These are phyloP conservation scores for Seminavis robusta DNA, from an alignment of 108 stramenopile species.

Conservation along the genomic window DNA sequence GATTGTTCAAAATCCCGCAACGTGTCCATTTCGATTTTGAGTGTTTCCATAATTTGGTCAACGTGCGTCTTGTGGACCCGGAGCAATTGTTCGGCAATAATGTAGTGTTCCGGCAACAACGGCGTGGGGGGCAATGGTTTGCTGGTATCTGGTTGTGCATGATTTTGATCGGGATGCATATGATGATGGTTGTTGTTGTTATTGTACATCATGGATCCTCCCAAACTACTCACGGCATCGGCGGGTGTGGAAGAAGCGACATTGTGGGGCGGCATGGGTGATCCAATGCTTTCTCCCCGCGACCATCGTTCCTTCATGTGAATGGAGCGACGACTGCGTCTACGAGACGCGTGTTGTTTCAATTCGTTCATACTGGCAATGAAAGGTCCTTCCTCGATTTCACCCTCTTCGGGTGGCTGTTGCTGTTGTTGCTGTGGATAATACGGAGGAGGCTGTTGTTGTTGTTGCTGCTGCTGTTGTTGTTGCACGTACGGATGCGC, in stretches of 20 bases:
- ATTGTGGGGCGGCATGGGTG: too few relatives aligned
- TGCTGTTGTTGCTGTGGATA: background rate
- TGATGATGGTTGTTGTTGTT: too few relatives aligned
- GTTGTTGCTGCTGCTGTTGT: background rate
- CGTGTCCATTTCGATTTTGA: constrained; percentile 76
- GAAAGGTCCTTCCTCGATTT: constrained; percentile 5
- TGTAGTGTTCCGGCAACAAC: constrained; percentile 37
- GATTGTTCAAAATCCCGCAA: constrained; percentile 62
- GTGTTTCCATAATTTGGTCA: constrained; percentile 62
- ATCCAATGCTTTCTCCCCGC: too few relatives aligned
- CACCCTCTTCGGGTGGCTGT: background rate
- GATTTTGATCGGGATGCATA: too few relatives aligned
- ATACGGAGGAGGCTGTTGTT: too few relatives aligned
- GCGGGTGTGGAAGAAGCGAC: too few relatives aligned
- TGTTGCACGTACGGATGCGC: too few relatives aligned
- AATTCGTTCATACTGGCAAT: constrained; percentile 37
- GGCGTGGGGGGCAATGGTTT: too few relatives aligned
- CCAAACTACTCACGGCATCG: too few relatives aligned
- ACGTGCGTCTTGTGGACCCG: constrained; percentile 66
- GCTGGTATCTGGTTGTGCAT: too few relatives aligned
- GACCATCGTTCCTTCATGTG: constrained; percentile 32
- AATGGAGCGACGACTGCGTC: constrained; percentile 34
- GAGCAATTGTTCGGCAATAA: constrained; percentile 56
- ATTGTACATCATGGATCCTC: too few relatives aligned
- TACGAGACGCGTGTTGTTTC: constrained; percentile 15